Base-by-base conservation (phyloP, 2,329 filamentous ascomycete species). In the Sarocladium oryzae region DNA sequence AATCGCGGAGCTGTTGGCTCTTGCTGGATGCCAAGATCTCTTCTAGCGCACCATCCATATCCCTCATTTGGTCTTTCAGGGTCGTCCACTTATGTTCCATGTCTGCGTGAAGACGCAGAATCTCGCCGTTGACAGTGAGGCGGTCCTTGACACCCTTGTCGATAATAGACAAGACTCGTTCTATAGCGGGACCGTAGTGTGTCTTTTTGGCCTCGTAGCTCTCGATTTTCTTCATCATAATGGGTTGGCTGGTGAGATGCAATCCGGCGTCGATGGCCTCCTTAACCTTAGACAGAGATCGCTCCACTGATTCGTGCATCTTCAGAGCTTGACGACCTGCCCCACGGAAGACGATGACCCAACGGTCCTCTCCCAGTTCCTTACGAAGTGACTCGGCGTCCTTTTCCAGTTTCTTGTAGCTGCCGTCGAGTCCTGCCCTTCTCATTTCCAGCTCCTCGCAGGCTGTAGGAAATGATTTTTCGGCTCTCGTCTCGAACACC, bases 121-220 rank as follows among this genome's bases (percentile, higher is more conserved):
- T 93, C 68, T 97, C 93, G 40, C 93, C 93, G 63, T 99, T 97
- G 51, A 97, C 89, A 0, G 93, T 97, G 48, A 96, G 75, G n/a
- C 93, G 83, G 62, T 97, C 90, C 63, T 88, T 88, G 61, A 97
- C 86, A n/a, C 93, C 93, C 63, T 89, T 92, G 59, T 96, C 89
- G 49, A 97, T 96, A 63, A 97, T 95, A 35, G 86, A 84, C 16
- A 97, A 71, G 7, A 99, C 89, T 37, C 91, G 82, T 64, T 93
- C 89, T 63, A 99, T 95, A 2, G 93, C 92, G 9, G 91, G 89
- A 1, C 90, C 87, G 62, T 97, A 99, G 65, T 97, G 92, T 53
- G 83, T 83, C 68, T 92, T 95, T 75, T 97, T 99, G 38, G 88
- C 89, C 64, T 96, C 91, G 66, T 96, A 99, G 59, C 80, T 95